These are phyloP conservation scores for Leptodermis oblonga DNA, from an alignment of 257 asterid genomes.

Conservation along the genomic window DNA sequence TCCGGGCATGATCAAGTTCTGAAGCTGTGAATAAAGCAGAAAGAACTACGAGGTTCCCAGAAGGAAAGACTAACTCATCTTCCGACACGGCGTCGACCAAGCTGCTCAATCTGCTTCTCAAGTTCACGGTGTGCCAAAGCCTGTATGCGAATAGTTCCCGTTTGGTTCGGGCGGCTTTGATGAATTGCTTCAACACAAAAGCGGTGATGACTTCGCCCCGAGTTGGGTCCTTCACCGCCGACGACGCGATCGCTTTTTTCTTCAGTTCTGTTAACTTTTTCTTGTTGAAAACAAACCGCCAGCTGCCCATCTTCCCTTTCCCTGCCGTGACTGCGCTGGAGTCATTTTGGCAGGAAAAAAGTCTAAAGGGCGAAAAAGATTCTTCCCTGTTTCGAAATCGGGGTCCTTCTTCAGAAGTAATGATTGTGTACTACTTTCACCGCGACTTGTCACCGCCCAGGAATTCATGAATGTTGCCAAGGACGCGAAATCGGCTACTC, in stretches of 20 bases:
- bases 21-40: neutral
- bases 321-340: too few species aligned
- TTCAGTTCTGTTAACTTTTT: constrained; percentile 24
- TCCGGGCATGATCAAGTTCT: neutral
- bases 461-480: neutral
- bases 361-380: neutral
- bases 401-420: neutral
- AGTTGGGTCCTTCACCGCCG: constrained; percentile 23
- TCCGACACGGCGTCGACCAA: neutral
- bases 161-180: neutral
- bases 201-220: constrained; percentile 39
- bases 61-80: neutral
- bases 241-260: neutral
- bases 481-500: neutral
- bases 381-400: neutral
- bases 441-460: neutral
- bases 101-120: constrained; percentile 21
- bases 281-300: constrained; percentile 26
- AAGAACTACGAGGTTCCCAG: constrained; percentile 16
- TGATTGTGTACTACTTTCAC: neutral
- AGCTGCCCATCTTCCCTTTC: constrained; percentile 6
- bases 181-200: constrained; percentile 28
- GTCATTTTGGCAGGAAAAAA: neutral
- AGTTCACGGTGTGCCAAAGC: constrained; percentile 12
- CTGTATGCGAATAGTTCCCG: neutral